These are phyloP conservation scores for Choricystis sp. DNA, from an alignment of 139 green algal species.

Conservation along the genomic window DNA sequence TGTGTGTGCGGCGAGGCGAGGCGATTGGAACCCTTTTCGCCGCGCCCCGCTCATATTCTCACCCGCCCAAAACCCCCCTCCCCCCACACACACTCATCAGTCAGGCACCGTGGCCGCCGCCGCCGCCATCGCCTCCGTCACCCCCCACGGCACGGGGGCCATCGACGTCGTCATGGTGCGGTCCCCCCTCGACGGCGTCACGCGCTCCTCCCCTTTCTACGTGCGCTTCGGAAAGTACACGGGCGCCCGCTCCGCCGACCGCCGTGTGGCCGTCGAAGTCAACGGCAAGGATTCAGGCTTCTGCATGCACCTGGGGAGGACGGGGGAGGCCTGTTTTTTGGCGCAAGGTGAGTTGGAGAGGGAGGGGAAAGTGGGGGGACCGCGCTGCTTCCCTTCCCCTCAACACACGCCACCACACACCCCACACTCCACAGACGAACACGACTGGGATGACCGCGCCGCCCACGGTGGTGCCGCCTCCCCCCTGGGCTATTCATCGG, in stretches of 20 bases:
- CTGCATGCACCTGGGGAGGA: constrained; percentile 58
- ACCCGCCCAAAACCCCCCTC: neutral
- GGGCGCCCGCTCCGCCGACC: constrained; percentile 39
- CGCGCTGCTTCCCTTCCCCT: constrained; percentile 55
- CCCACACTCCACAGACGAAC: too few relatives aligned
- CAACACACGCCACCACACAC: too few relatives aligned
- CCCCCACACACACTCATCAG: neutral
- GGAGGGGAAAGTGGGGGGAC: constrained; percentile 2
- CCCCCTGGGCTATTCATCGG: constrained; percentile 35
- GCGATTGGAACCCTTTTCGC: neutral
- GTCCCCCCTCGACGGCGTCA: constrained; percentile 62
- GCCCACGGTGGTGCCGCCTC: neutral
- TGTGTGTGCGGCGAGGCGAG: neutral
- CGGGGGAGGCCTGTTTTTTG: constrained; percentile 63
- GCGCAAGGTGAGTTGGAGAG: constrained; percentile 28
- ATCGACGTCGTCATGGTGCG: constrained; percentile 82
- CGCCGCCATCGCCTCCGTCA: neutral
- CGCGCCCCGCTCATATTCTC: neutral
- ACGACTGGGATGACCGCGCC: too few relatives aligned
- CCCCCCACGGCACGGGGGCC: constrained; percentile 59
- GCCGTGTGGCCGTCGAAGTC: constrained; percentile 21
- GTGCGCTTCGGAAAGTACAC: constrained; percentile 92
- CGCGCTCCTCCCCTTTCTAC: constrained; percentile 77
- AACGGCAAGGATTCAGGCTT: constrained; percentile 34
- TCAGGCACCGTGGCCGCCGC: neutral